Percentiles rank a stretch among this genome's conserved stretches.
Conservation (phyloP, 805 yeast species). For the Kodamaea restingae region DNA sequence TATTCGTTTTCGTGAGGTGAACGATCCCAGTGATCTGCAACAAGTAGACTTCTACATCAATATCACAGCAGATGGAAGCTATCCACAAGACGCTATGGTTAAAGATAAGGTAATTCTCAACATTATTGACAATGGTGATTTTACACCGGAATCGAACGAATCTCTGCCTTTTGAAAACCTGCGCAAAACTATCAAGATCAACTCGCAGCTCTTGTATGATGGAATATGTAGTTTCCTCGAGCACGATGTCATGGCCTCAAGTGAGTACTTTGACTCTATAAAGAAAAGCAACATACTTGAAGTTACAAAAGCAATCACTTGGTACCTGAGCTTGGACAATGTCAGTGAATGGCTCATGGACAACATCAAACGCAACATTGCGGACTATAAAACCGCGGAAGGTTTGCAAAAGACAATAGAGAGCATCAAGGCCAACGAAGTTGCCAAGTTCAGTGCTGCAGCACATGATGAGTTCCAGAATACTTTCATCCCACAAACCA, state of each 20-base stretch:
- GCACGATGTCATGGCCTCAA: slow-evolving; percentile 30
- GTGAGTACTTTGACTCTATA: slow-evolving; percentile 25
- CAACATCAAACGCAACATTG: slow-evolving; percentile 12
- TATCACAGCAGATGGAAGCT: slow-evolving; percentile 7
- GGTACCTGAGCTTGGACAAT: slow-evolving; percentile 23
- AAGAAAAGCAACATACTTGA: slow-evolving; percentile 36
- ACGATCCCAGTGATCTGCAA: not conserved
- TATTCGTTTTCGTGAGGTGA: slow-evolving; percentile 5
- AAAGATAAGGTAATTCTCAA: slow-evolving; percentile 25
- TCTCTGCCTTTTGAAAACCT: slow-evolving; percentile 17
- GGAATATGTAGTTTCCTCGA: slow-evolving; percentile 30
- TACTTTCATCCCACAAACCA: slow-evolving; percentile 29
- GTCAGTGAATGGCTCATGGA: slow-evolving; percentile 20
- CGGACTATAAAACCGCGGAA: slow-evolving; percentile 12
- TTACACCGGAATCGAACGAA: slow-evolving; percentile 33
- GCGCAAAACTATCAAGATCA: slow-evolving; percentile 29
- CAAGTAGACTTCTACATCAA: slow-evolving; percentile 6
- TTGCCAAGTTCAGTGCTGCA: slow-evolving; percentile 25
- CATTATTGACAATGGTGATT: slow-evolving; percentile 36
- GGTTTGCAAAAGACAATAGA: slow-evolving; percentile 17
- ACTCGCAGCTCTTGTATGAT: slow-evolving; percentile 21
- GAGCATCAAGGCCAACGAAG: slow-evolving; percentile 20
- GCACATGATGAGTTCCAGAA: slow-evolving; percentile 37
- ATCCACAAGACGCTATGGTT: slow-evolving; percentile 3
- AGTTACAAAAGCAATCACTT: slow-evolving; percentile 27